These are phyloP conservation scores for Avicennia marina DNA, from an alignment of 257 asterid genomes.

Conservation along the genomic window DNA sequence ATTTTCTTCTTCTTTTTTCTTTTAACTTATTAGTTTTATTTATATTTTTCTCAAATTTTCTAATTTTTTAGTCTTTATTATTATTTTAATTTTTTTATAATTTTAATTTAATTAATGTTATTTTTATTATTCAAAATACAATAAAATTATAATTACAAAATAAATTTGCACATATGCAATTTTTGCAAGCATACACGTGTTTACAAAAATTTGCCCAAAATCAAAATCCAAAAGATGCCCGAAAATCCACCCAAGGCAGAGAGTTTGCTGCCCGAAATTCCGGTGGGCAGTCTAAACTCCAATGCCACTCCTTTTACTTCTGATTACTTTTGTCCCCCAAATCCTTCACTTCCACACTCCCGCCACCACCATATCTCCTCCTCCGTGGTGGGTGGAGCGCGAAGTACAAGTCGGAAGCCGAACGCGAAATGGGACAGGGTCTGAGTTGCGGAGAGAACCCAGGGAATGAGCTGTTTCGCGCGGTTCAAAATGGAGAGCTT, in stretches of 20 bases:
- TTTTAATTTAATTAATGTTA: too few relatives aligned
- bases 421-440: conserved; percentile 83
- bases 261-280: conserved; percentile 36
- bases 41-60: too few relatives aligned
- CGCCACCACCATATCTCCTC: conserved; percentile 33
- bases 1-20: too few relatives aligned
- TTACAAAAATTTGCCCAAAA: conserved; percentile 12
- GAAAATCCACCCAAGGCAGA: conserved; percentile 18
- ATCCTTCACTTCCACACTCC: conserved; percentile 21
- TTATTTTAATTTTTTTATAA: too few relatives aligned
- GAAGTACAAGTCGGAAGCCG: background rate
- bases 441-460: conserved; percentile 47
- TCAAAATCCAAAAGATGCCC: conserved; percentile 33
- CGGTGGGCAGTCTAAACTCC: conserved; percentile 51
- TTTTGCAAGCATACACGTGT: too few relatives aligned
- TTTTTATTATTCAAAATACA: too few relatives aligned
- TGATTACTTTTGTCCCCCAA: conserved; percentile 15
- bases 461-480: conserved; percentile 46
- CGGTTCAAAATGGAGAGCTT: conserved; percentile 69
- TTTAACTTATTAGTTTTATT: too few relatives aligned
- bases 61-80: too few relatives aligned
- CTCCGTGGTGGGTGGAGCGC: conserved; percentile 67
- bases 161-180: too few relatives aligned
- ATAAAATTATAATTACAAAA: too few relatives aligned
- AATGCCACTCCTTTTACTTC: conserved; percentile 22